phyloP scores from a whole-genome alignment of 208 protist genomes.

The Giardia muris region DNA sequence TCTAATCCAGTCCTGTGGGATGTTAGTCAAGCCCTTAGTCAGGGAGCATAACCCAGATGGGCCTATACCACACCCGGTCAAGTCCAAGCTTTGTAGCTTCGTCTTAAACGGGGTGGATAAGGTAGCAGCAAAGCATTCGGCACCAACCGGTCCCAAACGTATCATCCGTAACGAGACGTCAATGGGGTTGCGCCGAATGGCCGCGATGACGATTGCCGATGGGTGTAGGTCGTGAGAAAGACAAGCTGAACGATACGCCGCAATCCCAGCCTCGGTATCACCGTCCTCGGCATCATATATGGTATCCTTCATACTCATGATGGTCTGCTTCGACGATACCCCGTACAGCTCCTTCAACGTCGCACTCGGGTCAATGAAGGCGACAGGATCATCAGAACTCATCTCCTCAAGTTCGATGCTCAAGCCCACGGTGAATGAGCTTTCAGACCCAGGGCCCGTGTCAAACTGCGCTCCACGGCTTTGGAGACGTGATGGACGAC shows the following conservation, averaged over 20 bases:
- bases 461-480: no score
- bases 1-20: neutral
- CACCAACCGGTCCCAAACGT: neutral
- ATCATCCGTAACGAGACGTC: neutral
- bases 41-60: neutral
- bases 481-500: no score
- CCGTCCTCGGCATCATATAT: neutral
- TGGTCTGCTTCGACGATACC: neutral
- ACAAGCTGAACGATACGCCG: neutral
- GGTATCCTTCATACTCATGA: neutral
- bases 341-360: neutral
- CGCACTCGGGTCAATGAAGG: neutral
- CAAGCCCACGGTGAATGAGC: neutral
- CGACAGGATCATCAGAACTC: neutral
- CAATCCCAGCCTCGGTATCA: neutral
- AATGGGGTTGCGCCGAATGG: neutral
- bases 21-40: neutral
- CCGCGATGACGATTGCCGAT: neutral
- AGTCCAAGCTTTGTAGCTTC: neutral
- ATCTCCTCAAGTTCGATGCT: neutral
- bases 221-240: neutral
- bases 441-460: neutral
- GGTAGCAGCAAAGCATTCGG: neutral
- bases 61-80: neutral
- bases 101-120: neutral